phyloP scores from a whole-genome alignment of 1,284 basidiomycete genomes.

The Pseudozyma sp. region DNA sequence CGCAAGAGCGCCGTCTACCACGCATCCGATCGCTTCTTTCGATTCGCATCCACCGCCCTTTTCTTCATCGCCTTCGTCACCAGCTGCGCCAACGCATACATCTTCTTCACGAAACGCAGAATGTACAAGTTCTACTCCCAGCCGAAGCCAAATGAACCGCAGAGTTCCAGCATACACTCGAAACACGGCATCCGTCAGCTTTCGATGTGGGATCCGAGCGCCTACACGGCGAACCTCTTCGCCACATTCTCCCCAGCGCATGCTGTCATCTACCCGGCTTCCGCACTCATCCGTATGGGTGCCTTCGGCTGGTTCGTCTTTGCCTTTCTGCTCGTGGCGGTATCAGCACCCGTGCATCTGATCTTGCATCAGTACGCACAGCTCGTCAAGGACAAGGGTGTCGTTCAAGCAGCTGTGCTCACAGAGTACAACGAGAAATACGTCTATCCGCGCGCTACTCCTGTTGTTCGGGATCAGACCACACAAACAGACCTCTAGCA shows the following conservation, averaged over 20 bases:
- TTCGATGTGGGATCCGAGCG: constrained; percentile 44
- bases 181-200: constrained; percentile 45
- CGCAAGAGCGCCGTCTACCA: constrained; percentile 35
- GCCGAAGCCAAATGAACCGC: constrained; percentile 19
- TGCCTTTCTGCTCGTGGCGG: constrained; percentile 23
- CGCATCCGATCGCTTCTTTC: constrained; percentile 47
- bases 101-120: constrained; percentile 48
- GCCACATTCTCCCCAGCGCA: constrained; percentile 46
- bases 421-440: constrained; percentile 60
- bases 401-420: constrained; percentile 53
- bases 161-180: constrained; percentile 28
- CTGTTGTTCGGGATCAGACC: constrained; percentile 47
- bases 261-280: constrained; percentile 32
- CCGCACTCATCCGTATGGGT: constrained; percentile 27
- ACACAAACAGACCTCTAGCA: constrained; percentile 38
- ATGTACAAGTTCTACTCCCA: constrained; percentile 50
- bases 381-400: constrained; percentile 50
- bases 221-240: constrained; percentile 42
- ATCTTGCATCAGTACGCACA: constrained; percentile 46
- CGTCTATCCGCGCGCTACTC: constrained; percentile 52
- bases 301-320: constrained; percentile 32
- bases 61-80: constrained; percentile 33
- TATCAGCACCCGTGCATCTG: constrained; percentile 39
- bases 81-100: constrained; percentile 44
- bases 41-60: constrained; percentile 24